Base-by-base conservation (phyloP, 1,139 yeast species). In the Wickerhamomyces sp. region DNA sequence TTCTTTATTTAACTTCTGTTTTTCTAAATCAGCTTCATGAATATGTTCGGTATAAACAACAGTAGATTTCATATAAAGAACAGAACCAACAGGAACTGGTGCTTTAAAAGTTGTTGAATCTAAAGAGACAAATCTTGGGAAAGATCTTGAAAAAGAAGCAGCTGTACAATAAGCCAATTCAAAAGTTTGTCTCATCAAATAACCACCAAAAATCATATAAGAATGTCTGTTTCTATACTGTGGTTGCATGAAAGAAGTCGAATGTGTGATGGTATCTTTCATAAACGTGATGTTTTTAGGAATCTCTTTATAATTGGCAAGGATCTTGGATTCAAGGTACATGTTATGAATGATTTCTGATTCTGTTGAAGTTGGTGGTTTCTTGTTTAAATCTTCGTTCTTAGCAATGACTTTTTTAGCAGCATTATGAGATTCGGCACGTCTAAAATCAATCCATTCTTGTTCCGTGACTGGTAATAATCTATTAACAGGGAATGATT, bases 1-100 rank as follows among this genome's bases (percentile, higher is more conserved):
- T 40, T 56, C 56, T 3, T 36, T 45, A 4, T 41, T 32, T 11
- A 38, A 41, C n/a, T 37, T 36, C 8, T 36, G 21, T 26, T 26
- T 26, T 40, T 39, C 38, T 36, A 49, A 64, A 17, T 60, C 51
- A 8, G 59, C 55, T 29, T 70, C 75, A 49, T 73, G 78, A 36
- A 81, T 60, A 51, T 81, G 87, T 50, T 81, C 89, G 7, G 96
- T 87, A 59, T 88, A 87, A 19, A 85, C 86, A 11, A 88, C 85
- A 9, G 81, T 68, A 0, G 96, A 91, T 36, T 77, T 72, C 77
- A 87, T 76, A 39, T 82, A 80, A 37, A 88, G 64, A 14, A 88
- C 95, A 3, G 91, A 78, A 2, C 96, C 96, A 16, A 88, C 96
- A 1, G 96, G 96, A 6, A 88, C 96, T 1, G 96, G 96, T 18